These are phyloP conservation scores for Cyberlindnera sargentensis DNA, from an alignment of 805 yeast species.

Conservation along the genomic window DNA sequence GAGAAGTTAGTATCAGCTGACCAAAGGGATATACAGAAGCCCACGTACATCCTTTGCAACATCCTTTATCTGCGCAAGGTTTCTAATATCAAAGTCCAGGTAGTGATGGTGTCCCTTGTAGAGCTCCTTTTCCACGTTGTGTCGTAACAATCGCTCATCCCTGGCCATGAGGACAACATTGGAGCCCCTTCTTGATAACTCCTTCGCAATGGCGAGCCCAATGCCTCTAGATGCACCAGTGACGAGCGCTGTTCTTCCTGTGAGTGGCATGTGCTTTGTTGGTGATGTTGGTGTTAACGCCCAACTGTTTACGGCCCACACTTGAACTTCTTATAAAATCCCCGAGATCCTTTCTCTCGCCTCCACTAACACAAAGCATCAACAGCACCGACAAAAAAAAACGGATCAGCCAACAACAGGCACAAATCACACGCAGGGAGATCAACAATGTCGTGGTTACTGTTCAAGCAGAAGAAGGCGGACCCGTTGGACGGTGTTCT, in stretches of 20 bases:
- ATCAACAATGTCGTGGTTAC: no score
- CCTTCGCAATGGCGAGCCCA: slow-evolving; percentile 49
- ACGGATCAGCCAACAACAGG: no score
- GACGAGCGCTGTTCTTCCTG: slow-evolving; percentile 39
- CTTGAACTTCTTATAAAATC: no score
- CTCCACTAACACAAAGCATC: no score
- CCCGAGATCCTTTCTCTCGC: no score
- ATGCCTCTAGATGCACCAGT: slow-evolving; percentile 72
- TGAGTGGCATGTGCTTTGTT: not conserved
- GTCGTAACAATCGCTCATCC: slow-evolving; percentile 30
- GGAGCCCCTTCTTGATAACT: slow-evolving; percentile 45
- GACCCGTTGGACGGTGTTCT: not conserved
- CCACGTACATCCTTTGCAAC: not conserved
- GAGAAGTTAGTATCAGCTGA: no score
- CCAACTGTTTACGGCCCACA: no score
- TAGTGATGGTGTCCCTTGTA: slow-evolving; percentile 14
- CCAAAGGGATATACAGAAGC: no score
- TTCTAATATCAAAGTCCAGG: slow-evolving; percentile 13
- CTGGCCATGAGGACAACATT: slow-evolving; percentile 46
- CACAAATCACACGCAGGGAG: no score
- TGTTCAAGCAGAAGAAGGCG: no score
- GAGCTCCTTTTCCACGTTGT: slow-evolving; percentile 12
- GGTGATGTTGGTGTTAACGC: not conserved
- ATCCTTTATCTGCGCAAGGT: slow-evolving; percentile 3
- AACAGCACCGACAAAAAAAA: no score